Percentiles rank a stretch among this genome's conserved stretches.
These are phyloP conservation scores for Rhododendron williamsianum DNA, from an alignment of 148 eudicot genomes.

Conservation along the genomic window DNA sequence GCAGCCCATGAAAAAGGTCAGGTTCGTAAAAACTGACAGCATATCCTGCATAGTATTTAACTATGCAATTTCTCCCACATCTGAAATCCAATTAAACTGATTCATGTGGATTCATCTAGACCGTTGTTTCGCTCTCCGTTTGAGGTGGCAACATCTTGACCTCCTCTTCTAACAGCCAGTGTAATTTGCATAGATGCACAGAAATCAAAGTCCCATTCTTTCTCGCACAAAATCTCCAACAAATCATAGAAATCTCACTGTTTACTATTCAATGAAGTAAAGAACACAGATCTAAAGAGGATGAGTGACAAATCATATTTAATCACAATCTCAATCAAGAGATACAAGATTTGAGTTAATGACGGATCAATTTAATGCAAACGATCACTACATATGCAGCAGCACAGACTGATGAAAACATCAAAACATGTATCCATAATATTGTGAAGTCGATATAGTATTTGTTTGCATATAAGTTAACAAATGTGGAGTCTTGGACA, in stretches of 20 bases:
- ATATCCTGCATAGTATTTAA: neutral
- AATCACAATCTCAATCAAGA: neutral
- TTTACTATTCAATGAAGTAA: neutral
- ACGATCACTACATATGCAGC: neutral
- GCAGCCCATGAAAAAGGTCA: neutral
- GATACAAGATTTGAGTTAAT: neutral
- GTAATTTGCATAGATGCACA: neutral
- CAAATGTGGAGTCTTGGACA: neutral
- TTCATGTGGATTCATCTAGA: neutral
- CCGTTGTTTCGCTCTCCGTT: neutral
- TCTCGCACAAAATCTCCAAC: neutral
- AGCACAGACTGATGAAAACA: neutral
- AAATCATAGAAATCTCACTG: neutral
- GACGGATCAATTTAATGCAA: neutral
- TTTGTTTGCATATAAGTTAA: neutral
- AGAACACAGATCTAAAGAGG: neutral
- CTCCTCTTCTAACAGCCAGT: neutral
- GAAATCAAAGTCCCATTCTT: neutral
- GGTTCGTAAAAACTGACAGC: neutral
- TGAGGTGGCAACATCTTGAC: neutral
- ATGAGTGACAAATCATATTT: neutral
- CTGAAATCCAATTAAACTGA: neutral
- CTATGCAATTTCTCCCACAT: neutral
- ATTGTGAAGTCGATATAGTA: neutral
- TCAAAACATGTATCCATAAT: neutral